Base-by-base conservation (phyloP, 1,284 basidiomycete species). In the Coniferiporia weirii region DNA sequence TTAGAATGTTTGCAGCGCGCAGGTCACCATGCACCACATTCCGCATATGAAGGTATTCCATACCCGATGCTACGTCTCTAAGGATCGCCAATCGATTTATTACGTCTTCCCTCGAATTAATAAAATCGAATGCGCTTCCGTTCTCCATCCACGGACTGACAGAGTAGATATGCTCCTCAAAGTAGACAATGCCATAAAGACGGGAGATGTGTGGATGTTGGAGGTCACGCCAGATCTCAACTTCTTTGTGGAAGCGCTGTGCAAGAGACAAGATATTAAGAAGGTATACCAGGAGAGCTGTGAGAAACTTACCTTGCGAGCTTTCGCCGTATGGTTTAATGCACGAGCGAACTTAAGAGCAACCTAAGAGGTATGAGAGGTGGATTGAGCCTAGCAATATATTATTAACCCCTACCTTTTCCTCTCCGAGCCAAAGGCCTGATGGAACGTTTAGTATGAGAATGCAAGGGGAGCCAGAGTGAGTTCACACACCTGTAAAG, bases 141-240 rank as follows among this genome's bases (percentile, higher is more conserved):
- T 75, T 71, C 43, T 74, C 71, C 75, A 78, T 77, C 74, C 76
- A 78, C 9, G 76, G 75, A 44, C 74, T 75, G 53, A 78, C 77
- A 61, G 45, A 54, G 44, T 54, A 59, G 4, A 53, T 54, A 10
- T 59, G 52, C 22, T 40, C 51, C 7, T 52, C 57, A 36, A 54
- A 9, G 32, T n/a, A 48, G 36, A 34, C 65, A 70, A 27, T 62
- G 76, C 77, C 7, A 70, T 70, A 77, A 8, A 78, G 60, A 12
- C 72, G 69, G 9, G 74, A 67, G 13, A 78, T 69, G 61, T 79
- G 76, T 10, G 67, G 67, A 62, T 79, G 76, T 17, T 72, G 64
- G 15, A 79, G 66, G 22, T 66, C 66, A 61, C 75, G 69, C 77
- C 77, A 79, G 51, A 74, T 72, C n/a, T 71, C 68, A 0, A 78